phyloP scores from a whole-genome alignment of 2,329 filamentous ascomycete species.

The Triangularia verruculosa region DNA sequence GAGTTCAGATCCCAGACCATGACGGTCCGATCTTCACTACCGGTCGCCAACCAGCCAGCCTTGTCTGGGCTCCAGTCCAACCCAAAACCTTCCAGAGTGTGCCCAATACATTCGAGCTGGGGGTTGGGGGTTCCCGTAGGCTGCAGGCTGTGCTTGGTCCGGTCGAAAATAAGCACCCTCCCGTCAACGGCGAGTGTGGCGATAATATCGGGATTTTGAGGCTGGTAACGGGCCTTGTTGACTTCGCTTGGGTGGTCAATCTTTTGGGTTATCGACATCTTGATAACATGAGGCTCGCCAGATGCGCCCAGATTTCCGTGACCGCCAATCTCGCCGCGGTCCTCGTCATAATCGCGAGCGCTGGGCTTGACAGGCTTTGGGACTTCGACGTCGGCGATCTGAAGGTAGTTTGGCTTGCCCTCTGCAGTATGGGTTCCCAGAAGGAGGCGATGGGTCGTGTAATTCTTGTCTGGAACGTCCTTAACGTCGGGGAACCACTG shows the following conservation, averaged over 20 bases:
- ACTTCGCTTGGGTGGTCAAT: constrained; percentile 96
- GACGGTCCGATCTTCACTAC: constrained; percentile 89
- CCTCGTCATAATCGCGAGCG: constrained; percentile 83
- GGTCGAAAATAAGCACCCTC: constrained; percentile 88
- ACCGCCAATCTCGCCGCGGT: constrained; percentile 88
- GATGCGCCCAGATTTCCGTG: constrained; percentile 69
- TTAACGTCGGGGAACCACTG: constrained; percentile 98
- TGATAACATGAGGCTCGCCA: constrained; percentile 66
- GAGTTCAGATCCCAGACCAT: constrained; percentile 85
- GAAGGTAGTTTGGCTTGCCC: constrained; percentile 81
- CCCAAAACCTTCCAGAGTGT: constrained; percentile 86
- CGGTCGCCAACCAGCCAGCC: constrained; percentile 79
- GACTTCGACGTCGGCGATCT: constrained; percentile 91
- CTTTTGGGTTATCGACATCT: constrained; percentile 89
- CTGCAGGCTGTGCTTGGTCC: constrained; percentile 83
- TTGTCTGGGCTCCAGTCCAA: constrained; percentile 87
- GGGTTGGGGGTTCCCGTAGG: constrained; percentile 73
- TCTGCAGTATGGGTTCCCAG: constrained; percentile 93
- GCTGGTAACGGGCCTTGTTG: constrained; percentile 97
- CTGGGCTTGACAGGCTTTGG: constrained; percentile 75
- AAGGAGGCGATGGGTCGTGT: constrained; percentile 81
- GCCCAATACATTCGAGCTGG: constrained; percentile 81
- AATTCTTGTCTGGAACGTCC: constrained; percentile 81
- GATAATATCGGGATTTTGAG: constrained; percentile 94
- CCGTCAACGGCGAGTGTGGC: constrained; percentile 88